phyloP scores from a whole-genome alignment of 2,329 filamentous ascomycete genomes.

The Penicillium glabrum region DNA sequence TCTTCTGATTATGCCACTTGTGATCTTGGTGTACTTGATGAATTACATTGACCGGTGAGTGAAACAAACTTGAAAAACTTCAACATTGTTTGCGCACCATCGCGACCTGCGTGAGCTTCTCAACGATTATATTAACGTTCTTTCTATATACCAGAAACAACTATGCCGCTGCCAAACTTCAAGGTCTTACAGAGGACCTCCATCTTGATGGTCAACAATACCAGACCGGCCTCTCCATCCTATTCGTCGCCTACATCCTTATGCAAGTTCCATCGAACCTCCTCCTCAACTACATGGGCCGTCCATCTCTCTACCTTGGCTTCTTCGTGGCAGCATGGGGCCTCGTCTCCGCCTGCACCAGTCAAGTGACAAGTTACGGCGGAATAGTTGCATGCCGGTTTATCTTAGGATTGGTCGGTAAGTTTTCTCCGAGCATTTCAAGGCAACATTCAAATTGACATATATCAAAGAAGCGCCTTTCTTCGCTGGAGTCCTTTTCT shows the following conservation, averaged over 20 bases:
- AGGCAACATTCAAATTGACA: neutral
- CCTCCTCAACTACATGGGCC: conserved; percentile 29
- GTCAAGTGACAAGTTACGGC: conserved; percentile 40
- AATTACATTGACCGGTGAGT: conserved; percentile 46
- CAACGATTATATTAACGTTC: neutral
- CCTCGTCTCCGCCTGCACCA: conserved; percentile 42
- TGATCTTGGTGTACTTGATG: conserved; percentile 45
- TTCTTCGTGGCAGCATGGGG: conserved; percentile 38
- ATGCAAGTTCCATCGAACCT: conserved; percentile 26
- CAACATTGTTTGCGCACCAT: neutral
- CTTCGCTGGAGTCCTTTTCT: conserved; percentile 42
- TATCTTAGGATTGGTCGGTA: conserved; percentile 38
- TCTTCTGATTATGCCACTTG: conserved; percentile 39
- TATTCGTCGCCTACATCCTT: conserved; percentile 27
- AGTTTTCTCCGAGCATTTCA: neutral
- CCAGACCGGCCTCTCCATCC: conserved; percentile 4
- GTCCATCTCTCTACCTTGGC: conserved; percentile 27
- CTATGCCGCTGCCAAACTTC: conserved; percentile 7
- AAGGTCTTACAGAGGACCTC: conserved; percentile 1
- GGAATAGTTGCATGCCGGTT: conserved; percentile 45
- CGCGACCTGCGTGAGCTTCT: too few relatives aligned
- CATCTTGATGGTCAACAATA: conserved; percentile 3
- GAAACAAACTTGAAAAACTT: neutral
- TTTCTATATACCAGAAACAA: conserved; percentile 1
- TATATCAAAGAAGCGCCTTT: conserved; percentile 40